Conservation (phyloP, 2,329 filamentous ascomycete species). For the Incumbomyces lentus region DNA sequence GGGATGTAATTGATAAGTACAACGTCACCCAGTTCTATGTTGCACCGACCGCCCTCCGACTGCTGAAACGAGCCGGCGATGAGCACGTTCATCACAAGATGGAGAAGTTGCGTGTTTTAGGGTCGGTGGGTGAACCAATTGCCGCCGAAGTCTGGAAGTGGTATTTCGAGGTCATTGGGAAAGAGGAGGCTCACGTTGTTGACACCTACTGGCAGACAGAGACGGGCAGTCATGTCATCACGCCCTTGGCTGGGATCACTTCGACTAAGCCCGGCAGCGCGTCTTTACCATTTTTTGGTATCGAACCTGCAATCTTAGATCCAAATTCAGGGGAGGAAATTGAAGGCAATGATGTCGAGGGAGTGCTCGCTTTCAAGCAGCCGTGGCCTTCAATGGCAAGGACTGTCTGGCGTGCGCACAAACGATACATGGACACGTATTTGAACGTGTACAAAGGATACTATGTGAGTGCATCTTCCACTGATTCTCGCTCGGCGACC, state of each 20-base stretch:
- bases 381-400: conserved; percentile 97
- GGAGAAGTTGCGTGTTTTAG: conserved; percentile 79
- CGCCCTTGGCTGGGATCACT: conserved; percentile 81
- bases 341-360: conserved; percentile 90
- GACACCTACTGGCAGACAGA: conserved; percentile 99
- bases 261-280: conserved; percentile 95
- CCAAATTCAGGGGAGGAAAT: conserved; percentile 91
- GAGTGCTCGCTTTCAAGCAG: conserved; percentile 93
- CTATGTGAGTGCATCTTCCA: conserved; percentile 56
- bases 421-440: conserved; percentile 98
- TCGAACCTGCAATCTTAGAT: conserved; percentile 95
- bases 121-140: conserved; percentile 94
- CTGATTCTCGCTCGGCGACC: conserved; percentile 8
- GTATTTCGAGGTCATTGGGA: conserved; percentile 94
- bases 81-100: conserved; percentile 84
- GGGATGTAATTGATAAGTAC: conserved; percentile 95
- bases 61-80: conserved; percentile 91
- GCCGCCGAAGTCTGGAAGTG: conserved; percentile 99
- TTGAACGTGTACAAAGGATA: conserved; percentile 95
- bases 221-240: conserved; percentile 93
- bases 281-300: conserved; percentile 94
- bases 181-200: conserved; percentile 83
- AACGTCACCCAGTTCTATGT: conserved; percentile 97
- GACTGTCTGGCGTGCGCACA: conserved; percentile 94
- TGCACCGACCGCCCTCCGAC: conserved; percentile 80